These are phyloP conservation scores for Cyclaneusma minus DNA, from an alignment of 2,329 filamentous ascomycete species.

Conservation along the genomic window DNA sequence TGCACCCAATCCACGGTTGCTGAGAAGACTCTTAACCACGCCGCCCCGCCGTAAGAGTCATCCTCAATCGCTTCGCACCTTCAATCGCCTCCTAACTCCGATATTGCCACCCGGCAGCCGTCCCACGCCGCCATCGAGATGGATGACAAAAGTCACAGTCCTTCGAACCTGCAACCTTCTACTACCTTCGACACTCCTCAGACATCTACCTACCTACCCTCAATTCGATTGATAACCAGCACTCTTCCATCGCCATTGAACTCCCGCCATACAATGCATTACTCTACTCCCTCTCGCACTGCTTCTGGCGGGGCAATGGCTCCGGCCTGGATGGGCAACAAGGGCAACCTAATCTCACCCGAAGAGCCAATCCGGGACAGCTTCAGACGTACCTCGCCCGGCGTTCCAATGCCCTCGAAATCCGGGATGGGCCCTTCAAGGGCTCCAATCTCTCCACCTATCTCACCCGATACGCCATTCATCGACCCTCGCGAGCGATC, in stretches of 20 bases:
- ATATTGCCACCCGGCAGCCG: too few relatives aligned
- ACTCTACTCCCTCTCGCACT: too few relatives aligned
- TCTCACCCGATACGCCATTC: constrained; percentile 33
- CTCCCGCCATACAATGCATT: constrained; percentile 9
- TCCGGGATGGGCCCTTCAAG: too few relatives aligned
- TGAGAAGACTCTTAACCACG: too few relatives aligned
- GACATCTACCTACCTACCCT: constrained; percentile 8
- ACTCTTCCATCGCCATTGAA: constrained; percentile 6
- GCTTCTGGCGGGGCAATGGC: too few relatives aligned
- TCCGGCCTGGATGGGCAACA: constrained; percentile 6
- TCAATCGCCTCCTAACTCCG: too few relatives aligned
- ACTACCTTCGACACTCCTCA: constrained; percentile 14
- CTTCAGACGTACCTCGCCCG: constrained; percentile 24
- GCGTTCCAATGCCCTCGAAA: constrained; percentile 7
- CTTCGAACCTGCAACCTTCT: constrained; percentile 13
- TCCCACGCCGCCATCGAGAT: constrained; percentile 11
- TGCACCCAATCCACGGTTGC: too few relatives aligned
- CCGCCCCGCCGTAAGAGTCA: too few relatives aligned
- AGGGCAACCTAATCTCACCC: constrained; percentile 42
- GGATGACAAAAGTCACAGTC: constrained; percentile 12
- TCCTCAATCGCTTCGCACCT: too few relatives aligned
- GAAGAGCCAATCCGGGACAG: constrained; percentile 39
- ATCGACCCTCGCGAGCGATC: constrained; percentile 20
- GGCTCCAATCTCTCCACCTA: constrained; percentile 37
- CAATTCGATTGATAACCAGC: constrained; percentile 6